Evolutionary conservation across 371 early-diverging fungal genomes (phyloP).

Genomic region (Syncephalis fuscata): DNA sequence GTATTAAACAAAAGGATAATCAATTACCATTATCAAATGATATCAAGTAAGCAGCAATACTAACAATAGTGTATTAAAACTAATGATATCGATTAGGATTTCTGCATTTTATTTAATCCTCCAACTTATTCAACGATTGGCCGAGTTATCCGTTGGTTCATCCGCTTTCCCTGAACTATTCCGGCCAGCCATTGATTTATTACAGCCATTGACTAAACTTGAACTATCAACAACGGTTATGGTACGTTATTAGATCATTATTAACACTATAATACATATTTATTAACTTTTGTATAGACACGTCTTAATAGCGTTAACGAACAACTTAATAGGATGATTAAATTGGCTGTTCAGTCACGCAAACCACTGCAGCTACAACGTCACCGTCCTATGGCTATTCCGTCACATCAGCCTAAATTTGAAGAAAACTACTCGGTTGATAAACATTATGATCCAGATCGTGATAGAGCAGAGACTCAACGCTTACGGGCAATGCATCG

Average conservation of each 20-base stretch:
- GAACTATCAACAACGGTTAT: slow-evolving; percentile 1
- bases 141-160: slow-evolving; percentile 33
- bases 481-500: slow-evolving; percentile 65
- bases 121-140: slow-evolving; percentile 24
- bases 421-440: slow-evolving; percentile 68
- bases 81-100: no score
- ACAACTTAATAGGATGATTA: slow-evolving; percentile 27
- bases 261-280: not conserved
- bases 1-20: no score
- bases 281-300: slow-evolving; percentile 2
- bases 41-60: no score
- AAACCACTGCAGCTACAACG: slow-evolving; percentile 66
- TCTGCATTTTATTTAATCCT: slow-evolving; percentile 21
- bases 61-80: no score
- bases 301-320: slow-evolving; percentile 7
- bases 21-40: no score
- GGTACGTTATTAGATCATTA: not conserved
- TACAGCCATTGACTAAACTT: slow-evolving; percentile 10
- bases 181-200: slow-evolving; percentile 20
- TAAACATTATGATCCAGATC: slow-evolving; percentile 63
- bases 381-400: slow-evolving; percentile 78
- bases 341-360: slow-evolving; percentile 34
- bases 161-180: slow-evolving; percentile 41
- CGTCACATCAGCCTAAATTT: slow-evolving; percentile 79
- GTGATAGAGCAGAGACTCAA: slow-evolving; percentile 47